Base-by-base conservation (phyloP, 2,329 filamentous ascomycete species). In the Sarocladium oryzae region DNA sequence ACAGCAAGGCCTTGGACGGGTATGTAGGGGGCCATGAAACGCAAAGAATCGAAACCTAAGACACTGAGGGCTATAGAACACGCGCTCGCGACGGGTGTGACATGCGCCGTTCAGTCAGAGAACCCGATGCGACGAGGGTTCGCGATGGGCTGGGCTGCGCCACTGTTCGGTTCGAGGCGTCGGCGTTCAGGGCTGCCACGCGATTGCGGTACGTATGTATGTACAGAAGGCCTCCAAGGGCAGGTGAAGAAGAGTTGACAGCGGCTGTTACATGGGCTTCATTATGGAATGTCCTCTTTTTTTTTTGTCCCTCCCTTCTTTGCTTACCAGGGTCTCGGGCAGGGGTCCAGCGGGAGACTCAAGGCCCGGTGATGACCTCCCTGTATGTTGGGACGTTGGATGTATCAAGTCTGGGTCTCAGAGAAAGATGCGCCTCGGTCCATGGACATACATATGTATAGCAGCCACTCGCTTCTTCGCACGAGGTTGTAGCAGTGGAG, bases 11-110 rank as follows among this genome's bases (percentile, higher is more conserved):
- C 40, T n/a, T n/a, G n/a, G n/a, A n/a, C n/a, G n/a, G n/a, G n/a
- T n/a, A n/a, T n/a, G n/a, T n/a, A n/a, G n/a, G n/a, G n/a, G n/a
- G n/a, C 28, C 28, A 48, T 48, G 43, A 48, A 48, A 48, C 43
- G 43, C 13, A 21, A 41, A 21, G 28, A 13, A 48, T 48, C 16
- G 43, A 48, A 48, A 48, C 43, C 43, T 48, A 48, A 48, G 43
- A 48, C 43, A 48, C 24, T 26, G 26, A 26, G 43, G 43, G 43
- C 43, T 48, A 48, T 48, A 48, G 43, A 48, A 48, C 43, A 10
- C 16, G 43, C 43, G 32, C 26, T 26, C 43, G n/a, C n/a, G 40
- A 16, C 15, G 40, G 5, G 9, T 45, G 21, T 13, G 30, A 15
- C 16, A 11, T n/a, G 16, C 20, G 18, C 18, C 20, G 16, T 23